Percentiles rank a stretch among this genome's conserved stretches.
Conservation (phyloP, 768 basidiomycete species). For the Pulveroboletus frians region DNA sequence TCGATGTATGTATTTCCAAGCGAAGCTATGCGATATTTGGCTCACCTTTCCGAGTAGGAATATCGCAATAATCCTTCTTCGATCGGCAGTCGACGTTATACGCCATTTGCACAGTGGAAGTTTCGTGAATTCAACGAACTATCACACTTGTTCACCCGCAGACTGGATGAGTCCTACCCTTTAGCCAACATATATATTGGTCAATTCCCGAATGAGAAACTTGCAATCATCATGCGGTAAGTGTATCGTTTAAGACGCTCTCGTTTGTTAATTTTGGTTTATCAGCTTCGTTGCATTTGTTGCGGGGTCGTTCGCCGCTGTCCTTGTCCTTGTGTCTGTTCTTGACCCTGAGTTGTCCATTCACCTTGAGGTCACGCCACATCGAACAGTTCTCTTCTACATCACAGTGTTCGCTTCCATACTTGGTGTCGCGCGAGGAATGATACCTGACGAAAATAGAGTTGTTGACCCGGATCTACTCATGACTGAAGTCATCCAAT, state of each 20-base stretch:
- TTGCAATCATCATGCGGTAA: slow-evolving; percentile 85
- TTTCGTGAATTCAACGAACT: slow-evolving; percentile 99
- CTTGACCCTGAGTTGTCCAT: slow-evolving; percentile 91
- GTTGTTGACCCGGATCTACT: slow-evolving; percentile 93
- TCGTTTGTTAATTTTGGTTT: slow-evolving; percentile 1
- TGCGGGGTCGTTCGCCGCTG: slow-evolving; percentile 94
- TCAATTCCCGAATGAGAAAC: slow-evolving; percentile 94
- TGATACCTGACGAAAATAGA: slow-evolving; percentile 91
- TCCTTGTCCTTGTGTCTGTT: slow-evolving; percentile 86
- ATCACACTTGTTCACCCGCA: slow-evolving; percentile 82
- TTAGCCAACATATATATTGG: slow-evolving; percentile 92
- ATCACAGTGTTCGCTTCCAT: slow-evolving; percentile 82
- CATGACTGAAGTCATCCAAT: slow-evolving; percentile 87
- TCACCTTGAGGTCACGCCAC: slow-evolving; percentile 91
- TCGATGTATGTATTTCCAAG: slow-evolving; percentile 62
- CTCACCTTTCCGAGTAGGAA: slow-evolving; percentile 52
- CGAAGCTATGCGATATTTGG: not conserved
- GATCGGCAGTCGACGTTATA: slow-evolving; percentile 88
- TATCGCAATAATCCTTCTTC: slow-evolving; percentile 98
- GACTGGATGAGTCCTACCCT: slow-evolving; percentile 86
- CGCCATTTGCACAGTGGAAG: slow-evolving; percentile 95
- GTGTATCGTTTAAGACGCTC: slow-evolving; percentile 20
- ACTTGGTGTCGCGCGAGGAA: slow-evolving; percentile 85
- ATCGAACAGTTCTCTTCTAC: slow-evolving; percentile 92
- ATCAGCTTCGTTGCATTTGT: slow-evolving; percentile 91